A percentile compares a stretch with the other conserved stretches of the same genome.
These are phyloP conservation scores for Hyphopichia khmerensis DNA, from an alignment of 1,139 yeast species.

Conservation along the genomic window DNA sequence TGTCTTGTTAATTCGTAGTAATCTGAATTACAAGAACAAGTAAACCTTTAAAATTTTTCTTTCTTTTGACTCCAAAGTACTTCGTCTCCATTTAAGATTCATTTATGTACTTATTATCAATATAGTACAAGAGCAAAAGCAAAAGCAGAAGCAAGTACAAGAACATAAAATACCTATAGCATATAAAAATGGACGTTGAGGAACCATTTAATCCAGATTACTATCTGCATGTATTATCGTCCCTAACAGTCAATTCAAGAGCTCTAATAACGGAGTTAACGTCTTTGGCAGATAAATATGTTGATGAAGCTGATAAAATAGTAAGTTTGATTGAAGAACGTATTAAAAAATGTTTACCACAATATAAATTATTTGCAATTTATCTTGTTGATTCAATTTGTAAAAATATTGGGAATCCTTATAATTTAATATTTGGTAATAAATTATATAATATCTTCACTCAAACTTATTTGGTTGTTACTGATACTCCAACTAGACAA, in stretches of 20 bases:
- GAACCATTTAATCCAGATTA: constrained; percentile 28
- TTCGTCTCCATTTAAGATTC: background rate
- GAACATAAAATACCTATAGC: background rate
- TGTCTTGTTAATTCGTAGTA: too few species aligned
- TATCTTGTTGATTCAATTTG: constrained; percentile 44
- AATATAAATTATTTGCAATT: constrained; percentile 36
- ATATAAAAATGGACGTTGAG: background rate
- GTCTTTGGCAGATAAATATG: constrained; percentile 32
- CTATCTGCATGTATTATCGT: constrained; percentile 29
- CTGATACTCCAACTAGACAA: constrained; percentile 39
- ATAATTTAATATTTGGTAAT: constrained; percentile 36
- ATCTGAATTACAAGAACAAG: too few species aligned
- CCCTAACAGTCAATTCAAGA: constrained; percentile 38
- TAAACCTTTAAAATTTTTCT: too few species aligned
- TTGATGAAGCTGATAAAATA: constrained; percentile 31
- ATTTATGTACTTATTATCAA: background rate
- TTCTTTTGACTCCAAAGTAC: too few species aligned
- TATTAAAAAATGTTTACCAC: constrained; percentile 37
- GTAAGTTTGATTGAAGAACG: constrained; percentile 34
- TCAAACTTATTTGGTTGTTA: constrained; percentile 38
- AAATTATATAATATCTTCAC: constrained; percentile 36
- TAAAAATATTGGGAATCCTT: constrained; percentile 46
- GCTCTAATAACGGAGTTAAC: constrained; percentile 43
- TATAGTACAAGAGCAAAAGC: background rate
- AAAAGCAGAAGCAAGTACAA: too few species aligned